Base-by-base conservation (phyloP, 1,284 basidiomycete species). In the Malassezia furfur region DNA sequence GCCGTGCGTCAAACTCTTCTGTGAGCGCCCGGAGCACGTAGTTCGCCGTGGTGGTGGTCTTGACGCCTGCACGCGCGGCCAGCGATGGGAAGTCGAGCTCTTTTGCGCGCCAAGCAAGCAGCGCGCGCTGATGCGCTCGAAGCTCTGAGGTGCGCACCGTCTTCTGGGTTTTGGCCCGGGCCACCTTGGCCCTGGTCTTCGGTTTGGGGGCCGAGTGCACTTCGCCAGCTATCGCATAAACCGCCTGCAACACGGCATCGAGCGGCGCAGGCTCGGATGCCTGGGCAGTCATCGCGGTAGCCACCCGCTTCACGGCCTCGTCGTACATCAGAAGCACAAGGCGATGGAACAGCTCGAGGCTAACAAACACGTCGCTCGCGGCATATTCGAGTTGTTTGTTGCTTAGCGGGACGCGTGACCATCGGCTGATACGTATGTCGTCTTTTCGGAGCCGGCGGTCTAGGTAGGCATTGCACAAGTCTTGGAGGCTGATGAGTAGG, bases 321-420 rank as follows among this genome's bases (percentile, higher is more conserved):
- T 45, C 25, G 19, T 25, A 31, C 21, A 25, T 25, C 8, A 19
- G 53, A 19, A 53, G 59, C 1, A 52, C 17, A 0, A 65, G 30
- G 0, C 55, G 62, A 21, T 66, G 60, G 12, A 66, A 46, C 14
- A 70, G 45, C 41, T 70, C 68, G 31, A 70, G 50, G 28, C 63
- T 53, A 1, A 56, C 67, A 38, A 65, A 66, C 2, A 62, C 63
- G 35, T 70, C 68, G 44, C 54, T 63, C 0, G 67, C 67, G 2
- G 68, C 68, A 48, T 70, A 70, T 38, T 62, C 60, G n/a, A 62
- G 49, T 51, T 70, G 68, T 17, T 53, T 43, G 6, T 47, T 40
- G 1, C 46, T 43, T 37, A 70, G 46, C 6, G 57, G 59, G 2
- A 36, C 50, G 5, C n/a, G 39, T 17, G 60, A 53, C 68, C 68